These are phyloP conservation scores for Didymellaceae sp. DNA, from an alignment of 2,329 filamentous ascomycete species.

Conservation along the genomic window DNA sequence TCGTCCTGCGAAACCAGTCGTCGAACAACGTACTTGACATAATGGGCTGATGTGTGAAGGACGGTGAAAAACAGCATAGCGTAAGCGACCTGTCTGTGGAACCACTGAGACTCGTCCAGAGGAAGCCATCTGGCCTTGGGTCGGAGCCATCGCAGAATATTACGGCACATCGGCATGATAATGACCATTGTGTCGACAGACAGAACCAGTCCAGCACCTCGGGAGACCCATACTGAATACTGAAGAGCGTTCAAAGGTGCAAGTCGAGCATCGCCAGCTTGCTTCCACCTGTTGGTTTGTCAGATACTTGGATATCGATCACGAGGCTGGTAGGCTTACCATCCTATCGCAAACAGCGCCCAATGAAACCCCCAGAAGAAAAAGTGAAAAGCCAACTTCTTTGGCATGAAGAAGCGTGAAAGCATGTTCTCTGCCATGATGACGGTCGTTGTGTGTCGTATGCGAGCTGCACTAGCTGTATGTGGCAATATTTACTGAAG, in stretches of 20 bases:
- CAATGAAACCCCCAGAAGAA: constrained; percentile 82
- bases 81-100: constrained; percentile 94
- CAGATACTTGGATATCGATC: not conserved
- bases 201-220: constrained; percentile 87
- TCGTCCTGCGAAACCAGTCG: too few species aligned
- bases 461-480: not conserved
- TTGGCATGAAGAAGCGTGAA: constrained; percentile 60
- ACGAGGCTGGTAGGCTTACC: constrained; percentile 61
- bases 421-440: constrained; percentile 27
- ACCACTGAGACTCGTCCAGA: constrained; percentile 96
- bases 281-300: constrained; percentile 72
- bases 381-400: constrained; percentile 79
- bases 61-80: constrained; percentile 81
- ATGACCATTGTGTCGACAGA: constrained; percentile 87
- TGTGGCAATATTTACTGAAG: not conserved
- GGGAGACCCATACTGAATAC: constrained; percentile 94
- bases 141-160: constrained; percentile 80
- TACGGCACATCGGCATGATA: constrained; percentile 92
- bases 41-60: constrained; percentile 80
- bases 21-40: constrained; percentile 76
- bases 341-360: constrained; percentile 82
- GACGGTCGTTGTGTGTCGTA: too few species aligned
- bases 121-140: constrained; percentile 89
- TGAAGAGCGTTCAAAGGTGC: constrained; percentile 79
- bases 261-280: constrained; percentile 71